Conservation (phyloP, 306 rosid species). For the Vicia sativa region DNA sequence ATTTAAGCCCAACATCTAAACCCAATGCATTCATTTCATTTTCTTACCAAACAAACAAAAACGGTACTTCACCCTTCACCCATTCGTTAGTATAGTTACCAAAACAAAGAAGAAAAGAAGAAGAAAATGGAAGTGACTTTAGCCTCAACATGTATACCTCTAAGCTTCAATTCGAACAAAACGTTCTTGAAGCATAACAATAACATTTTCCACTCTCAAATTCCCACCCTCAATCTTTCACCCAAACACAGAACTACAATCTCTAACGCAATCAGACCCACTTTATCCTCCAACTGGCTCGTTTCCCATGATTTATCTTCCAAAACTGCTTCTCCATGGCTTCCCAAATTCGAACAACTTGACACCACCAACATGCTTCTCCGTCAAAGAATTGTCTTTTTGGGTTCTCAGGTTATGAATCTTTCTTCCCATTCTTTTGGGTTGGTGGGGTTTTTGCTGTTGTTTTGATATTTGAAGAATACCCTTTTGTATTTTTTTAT, state of each 20-base stretch:
- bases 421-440: not conserved
- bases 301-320: slow-evolving; percentile 46
- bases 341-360: slow-evolving; percentile 80
- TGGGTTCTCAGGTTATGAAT: slow-evolving; percentile 80
- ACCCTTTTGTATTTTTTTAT: slow-evolving; percentile 26
- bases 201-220: slow-evolving; percentile 43
- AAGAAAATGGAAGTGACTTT: slow-evolving; percentile 55
- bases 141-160: slow-evolving; percentile 53
- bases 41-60: not conserved
- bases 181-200: slow-evolving; percentile 36
- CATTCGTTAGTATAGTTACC: not conserved
- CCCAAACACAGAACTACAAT: slow-evolving; percentile 37
- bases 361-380: slow-evolving; percentile 90
- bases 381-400: slow-evolving; percentile 86
- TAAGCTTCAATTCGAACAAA: slow-evolving; percentile 32
- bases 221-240: slow-evolving; percentile 38
- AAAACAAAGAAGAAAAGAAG: not conserved
- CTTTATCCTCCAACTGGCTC: slow-evolving; percentile 69
- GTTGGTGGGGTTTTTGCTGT: not conserved
- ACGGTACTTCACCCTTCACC: too few species aligned
- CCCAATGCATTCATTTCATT: slow-evolving; percentile 9
- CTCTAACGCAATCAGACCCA: slow-evolving; percentile 44
- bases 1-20: slow-evolving; percentile 4
- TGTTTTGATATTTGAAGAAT: slow-evolving; percentile 5
- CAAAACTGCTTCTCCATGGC: slow-evolving; percentile 53